Percentiles rank a stretch among this genome's conserved stretches.
Evolutionary conservation across 73 alveolate genomes (phyloP).

Genomic region (Paramecium pentaurelia): DNA sequence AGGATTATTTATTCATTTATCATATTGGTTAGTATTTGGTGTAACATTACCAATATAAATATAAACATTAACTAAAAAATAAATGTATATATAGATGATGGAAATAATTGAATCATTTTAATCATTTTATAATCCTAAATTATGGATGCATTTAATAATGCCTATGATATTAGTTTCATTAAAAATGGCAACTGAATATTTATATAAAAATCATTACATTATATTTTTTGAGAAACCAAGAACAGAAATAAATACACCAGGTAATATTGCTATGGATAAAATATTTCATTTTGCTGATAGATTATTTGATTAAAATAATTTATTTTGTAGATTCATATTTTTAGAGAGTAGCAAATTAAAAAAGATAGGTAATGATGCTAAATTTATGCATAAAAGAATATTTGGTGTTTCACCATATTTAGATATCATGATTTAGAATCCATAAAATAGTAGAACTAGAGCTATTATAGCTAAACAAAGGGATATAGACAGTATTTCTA

Average conservation of each 20-base stretch:
- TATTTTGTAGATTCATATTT: conserved; percentile 19
- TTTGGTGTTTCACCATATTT: conserved; percentile 36
- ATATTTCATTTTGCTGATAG: conserved; percentile 36
- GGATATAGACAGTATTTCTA: conserved; percentile 24
- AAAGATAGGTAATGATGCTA: conserved; percentile 36
- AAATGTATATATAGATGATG: conserved; percentile 25
- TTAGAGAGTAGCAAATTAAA: not conserved
- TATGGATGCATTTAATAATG: conserved; percentile 31
- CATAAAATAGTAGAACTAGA: conserved; percentile 46
- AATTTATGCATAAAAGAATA: conserved; percentile 47
- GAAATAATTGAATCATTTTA: conserved; percentile 13
- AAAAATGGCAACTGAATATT: conserved; percentile 18
- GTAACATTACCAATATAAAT: conserved; percentile 23
- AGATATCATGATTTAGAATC: conserved; percentile 16
- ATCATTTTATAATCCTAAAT: not conserved
- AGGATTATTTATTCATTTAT: conserved; percentile 34
- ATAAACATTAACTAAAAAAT: conserved; percentile 20
- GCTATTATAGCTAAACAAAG: conserved; percentile 30
- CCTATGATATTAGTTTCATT: not conserved
- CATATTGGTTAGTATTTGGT: conserved; percentile 49
- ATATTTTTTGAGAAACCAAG: conserved; percentile 38
- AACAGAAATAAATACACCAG: conserved; percentile 25
- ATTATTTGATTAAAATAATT: conserved; percentile 11
- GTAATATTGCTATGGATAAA: conserved; percentile 35
- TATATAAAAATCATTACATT: not conserved